Base-by-base conservation (phyloP, 2,329 filamentous ascomycete species). In the Paraconiothyrium sp. region DNA sequence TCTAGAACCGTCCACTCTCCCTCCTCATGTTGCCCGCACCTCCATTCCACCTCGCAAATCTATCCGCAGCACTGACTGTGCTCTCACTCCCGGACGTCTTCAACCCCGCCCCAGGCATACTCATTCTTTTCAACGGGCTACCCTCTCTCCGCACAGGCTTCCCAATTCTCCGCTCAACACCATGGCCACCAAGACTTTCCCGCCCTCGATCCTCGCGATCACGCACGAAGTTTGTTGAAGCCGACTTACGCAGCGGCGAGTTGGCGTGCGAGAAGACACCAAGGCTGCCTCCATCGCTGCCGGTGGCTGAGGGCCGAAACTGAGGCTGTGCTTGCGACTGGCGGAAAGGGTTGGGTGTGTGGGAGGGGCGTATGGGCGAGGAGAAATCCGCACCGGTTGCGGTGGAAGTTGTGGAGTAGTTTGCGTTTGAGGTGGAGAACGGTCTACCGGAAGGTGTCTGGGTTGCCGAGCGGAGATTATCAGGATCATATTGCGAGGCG, bases 201-300 rank as follows among this genome's bases (percentile, higher is more conserved):
- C 67, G 58, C 47, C 60, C 54, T 14, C 69, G 58, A 10, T 71
- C 72, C 22, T 78, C 74, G 27, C 78, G 65, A 27, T 78, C 74
- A 22, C 78, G 65, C 9, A 81, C 62, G 58, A 79, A 78, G 59
- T 83, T 91, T 78, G 78, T 87, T 78, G 81, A 92, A 69, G 83
- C 88, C 1, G 91, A 85, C 76, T 97, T 97, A 71, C 93, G 90
- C 13, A 98, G 78, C 0, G 94, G 94, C 11, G 92, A 97, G 44
- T 90, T 91, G 6, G 89, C 89, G 76, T 97, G 92, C 6, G 86
- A 90, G 76, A 89, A 93, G 0, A 96, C 85, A 14, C 94, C 93
- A 54, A 97, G 82, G 73, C 86, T 94, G 2, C 94, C 93, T 16
- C 93, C 93, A 73, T 90, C 88, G 10, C 87, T 84, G 22, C 57